Evolutionary conservation across 257 asterid genomes (phyloP).

Genomic region (Ballota nigra): DNA sequence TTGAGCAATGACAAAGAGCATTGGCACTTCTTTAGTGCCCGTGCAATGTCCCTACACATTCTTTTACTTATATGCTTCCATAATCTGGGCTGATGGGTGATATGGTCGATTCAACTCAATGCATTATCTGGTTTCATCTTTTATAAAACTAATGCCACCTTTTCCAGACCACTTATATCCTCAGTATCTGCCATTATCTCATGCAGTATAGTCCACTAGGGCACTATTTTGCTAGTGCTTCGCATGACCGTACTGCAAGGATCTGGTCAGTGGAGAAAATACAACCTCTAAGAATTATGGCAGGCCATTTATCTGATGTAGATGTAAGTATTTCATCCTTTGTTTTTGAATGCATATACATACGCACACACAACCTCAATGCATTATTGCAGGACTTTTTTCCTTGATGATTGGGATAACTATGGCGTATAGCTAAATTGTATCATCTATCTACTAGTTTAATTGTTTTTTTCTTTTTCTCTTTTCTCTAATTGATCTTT

Average conservation of each 20-base stretch:
- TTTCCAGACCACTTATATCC: background rate
- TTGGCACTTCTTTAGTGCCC: background rate
- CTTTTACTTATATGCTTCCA: background rate
- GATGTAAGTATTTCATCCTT: slow-evolving; percentile 62
- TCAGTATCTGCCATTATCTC: slow-evolving; percentile 11
- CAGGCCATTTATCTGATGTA: slow-evolving; percentile 97
- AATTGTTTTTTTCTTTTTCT: background rate
- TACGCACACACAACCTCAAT: background rate
- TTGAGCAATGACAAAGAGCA: background rate
- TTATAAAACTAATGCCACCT: background rate
- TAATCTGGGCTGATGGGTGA: background rate
- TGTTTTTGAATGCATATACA: background rate
- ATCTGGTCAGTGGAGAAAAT: slow-evolving; percentile 94
- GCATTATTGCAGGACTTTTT: background rate
- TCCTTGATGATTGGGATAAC: background rate
- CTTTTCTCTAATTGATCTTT: background rate
- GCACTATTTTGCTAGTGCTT: slow-evolving; percentile 98
- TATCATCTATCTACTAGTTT: background rate
- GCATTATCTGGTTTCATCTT: background rate
- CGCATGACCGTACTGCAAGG: slow-evolving; percentile 97
- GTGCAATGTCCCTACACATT: background rate
- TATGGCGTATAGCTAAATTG: background rate
- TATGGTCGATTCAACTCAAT: background rate
- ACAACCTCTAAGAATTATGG: slow-evolving; percentile 94
- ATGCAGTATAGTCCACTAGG: slow-evolving; percentile 97